These are phyloP conservation scores for Wallacemonas rigidus DNA, from an alignment of 208 protist genomes.

Conservation along the genomic window DNA sequence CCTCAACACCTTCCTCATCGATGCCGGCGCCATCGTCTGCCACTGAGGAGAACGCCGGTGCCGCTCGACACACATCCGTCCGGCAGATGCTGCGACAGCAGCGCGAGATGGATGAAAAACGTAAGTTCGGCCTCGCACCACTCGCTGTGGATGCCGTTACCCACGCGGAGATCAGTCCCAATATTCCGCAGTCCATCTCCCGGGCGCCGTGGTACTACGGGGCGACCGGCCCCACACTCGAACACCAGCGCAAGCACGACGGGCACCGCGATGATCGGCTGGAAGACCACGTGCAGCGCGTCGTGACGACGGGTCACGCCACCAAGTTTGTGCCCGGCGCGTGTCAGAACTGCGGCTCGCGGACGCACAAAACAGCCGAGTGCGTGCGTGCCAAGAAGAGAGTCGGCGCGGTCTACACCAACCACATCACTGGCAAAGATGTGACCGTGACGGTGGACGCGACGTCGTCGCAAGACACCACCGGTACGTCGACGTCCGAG, in stretches of 20 bases:
- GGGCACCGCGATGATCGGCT: slow-evolving; percentile 35
- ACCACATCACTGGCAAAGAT: slow-evolving; percentile 66
- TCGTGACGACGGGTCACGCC: slow-evolving; percentile 54
- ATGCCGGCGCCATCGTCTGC: not conserved
- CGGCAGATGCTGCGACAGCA: slow-evolving; percentile 76
- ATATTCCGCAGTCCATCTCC: slow-evolving; percentile 98
- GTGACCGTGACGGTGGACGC: slow-evolving; percentile 30
- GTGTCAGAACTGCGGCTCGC: slow-evolving; percentile 98
- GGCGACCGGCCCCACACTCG: slow-evolving; percentile 73
- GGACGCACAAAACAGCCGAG: slow-evolving; percentile 96
- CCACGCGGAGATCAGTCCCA: slow-evolving; percentile 95
- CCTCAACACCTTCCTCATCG: not conserved
- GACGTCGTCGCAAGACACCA: not conserved
- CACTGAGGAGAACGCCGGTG: no score
- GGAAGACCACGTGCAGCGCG: slow-evolving; percentile 41
- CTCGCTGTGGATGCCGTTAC: slow-evolving; percentile 79
- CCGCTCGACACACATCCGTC: slow-evolving; percentile 28
- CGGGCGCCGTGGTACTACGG: slow-evolving; percentile 97
- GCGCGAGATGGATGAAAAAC: slow-evolving; percentile 87
- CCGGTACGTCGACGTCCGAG: slow-evolving; percentile 13
- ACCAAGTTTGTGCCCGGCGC: slow-evolving; percentile 96
- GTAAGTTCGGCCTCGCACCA: slow-evolving; percentile 83
- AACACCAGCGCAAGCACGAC: slow-evolving; percentile 82
- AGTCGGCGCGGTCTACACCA: slow-evolving; percentile 70
- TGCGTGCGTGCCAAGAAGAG: slow-evolving; percentile 93